Conservation (phyloP, 331 rosid species). For the Quercus phellos region DNA sequence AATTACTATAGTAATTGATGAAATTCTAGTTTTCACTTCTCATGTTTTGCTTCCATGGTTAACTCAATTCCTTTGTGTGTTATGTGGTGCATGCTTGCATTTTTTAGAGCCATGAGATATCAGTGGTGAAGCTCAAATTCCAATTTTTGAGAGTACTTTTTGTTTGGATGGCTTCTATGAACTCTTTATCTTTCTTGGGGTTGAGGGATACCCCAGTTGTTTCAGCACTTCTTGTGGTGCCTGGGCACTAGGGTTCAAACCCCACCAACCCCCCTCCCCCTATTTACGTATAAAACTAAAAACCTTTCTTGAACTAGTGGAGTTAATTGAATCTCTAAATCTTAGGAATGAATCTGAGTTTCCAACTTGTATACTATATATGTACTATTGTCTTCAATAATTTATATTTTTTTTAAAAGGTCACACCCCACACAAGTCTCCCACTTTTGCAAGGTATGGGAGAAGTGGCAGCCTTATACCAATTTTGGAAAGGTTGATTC, state of each 20-base stretch:
- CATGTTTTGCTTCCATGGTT: not conserved
- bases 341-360: not conserved
- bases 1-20: not conserved
- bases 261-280: no score
- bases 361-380: not conserved
- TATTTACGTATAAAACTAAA: no score
- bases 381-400: not conserved
- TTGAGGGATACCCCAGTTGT: not conserved
- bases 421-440: no score
- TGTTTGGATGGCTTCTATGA: not conserved
- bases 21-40: not conserved
- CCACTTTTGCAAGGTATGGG: no score
- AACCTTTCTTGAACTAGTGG: no score
- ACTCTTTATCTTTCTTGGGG: not conserved
- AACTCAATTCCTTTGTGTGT: not conserved
- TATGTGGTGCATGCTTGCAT: not conserved
- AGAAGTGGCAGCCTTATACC: no score
- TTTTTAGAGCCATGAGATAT: not conserved
- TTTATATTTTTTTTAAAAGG: no score
- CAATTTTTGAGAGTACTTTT: not conserved
- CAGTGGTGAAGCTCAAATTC: not conserved
- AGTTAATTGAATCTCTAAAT: not conserved
- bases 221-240: no score
- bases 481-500: no score
- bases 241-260: no score